A percentile compares a stretch with the other conserved stretches of the same genome.
These are phyloP conservation scores for Xylaria bambusicola DNA, from an alignment of 495 filamentous ascomycete species.

Conservation along the genomic window DNA sequence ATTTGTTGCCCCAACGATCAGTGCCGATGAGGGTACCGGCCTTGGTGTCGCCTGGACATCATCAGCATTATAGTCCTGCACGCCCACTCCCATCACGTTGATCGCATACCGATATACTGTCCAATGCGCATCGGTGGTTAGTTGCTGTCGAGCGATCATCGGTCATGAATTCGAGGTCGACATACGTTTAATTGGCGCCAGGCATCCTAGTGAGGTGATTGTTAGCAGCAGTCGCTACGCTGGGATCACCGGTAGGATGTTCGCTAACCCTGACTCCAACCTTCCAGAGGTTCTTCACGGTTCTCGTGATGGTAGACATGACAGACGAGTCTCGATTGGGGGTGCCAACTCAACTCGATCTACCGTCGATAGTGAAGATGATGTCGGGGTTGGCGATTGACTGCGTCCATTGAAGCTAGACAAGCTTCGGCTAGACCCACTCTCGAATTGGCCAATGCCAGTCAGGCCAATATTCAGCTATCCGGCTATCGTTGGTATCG, in stretches of 20 bases:
- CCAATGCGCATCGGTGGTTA: conserved; percentile 23
- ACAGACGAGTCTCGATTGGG: conserved; percentile 47
- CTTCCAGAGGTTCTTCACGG: conserved; percentile 79
- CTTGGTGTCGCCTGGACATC: conserved; percentile 85
- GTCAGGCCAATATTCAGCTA: conserved; percentile 4
- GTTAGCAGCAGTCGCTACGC: conserved; percentile 15
- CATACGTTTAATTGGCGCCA: conserved; percentile 90
- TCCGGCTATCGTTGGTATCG: neutral
- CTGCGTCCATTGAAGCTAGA: neutral
- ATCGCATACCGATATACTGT: conserved; percentile 67
- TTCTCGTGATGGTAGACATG: conserved; percentile 92
- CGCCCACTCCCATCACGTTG: neutral
- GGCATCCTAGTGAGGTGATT: conserved; percentile 63
- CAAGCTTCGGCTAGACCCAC: conserved; percentile 2
- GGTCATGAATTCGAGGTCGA: conserved; percentile 35
- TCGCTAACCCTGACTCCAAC: conserved; percentile 78
- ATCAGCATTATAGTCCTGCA: conserved; percentile 33
- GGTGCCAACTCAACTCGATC: neutral
- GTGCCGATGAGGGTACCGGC: conserved; percentile 81
- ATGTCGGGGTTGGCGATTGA: conserved; percentile 11
- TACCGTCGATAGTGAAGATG: conserved; percentile 10
- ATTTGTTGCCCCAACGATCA: conserved; percentile 96
- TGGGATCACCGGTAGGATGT: neutral
- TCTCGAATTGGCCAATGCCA: conserved; percentile 4
- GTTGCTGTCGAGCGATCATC: conserved; percentile 29